Conservation (phyloP, 2,329 filamentous ascomycete species). For the Xylaria multiplex region DNA sequence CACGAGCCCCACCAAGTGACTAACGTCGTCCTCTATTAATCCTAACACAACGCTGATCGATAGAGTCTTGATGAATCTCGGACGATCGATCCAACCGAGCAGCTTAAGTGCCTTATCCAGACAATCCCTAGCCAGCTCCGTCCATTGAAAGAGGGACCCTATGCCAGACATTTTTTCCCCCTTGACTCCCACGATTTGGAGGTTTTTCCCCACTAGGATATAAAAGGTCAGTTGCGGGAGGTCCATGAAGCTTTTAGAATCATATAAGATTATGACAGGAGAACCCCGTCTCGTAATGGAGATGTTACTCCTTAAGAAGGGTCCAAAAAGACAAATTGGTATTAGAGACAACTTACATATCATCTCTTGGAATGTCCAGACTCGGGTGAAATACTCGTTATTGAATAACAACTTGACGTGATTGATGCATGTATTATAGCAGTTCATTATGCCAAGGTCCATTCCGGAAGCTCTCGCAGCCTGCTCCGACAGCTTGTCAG, state of each 20-base stretch:
- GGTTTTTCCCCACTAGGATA: slow-evolving; percentile 43
- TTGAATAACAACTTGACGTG: slow-evolving; percentile 38
- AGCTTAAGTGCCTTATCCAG: slow-evolving; percentile 33
- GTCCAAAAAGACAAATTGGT: background rate
- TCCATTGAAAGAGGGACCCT: slow-evolving; percentile 33
- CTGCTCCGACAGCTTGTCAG: slow-evolving; percentile 8
- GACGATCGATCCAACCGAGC: slow-evolving; percentile 23
- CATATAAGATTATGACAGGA: background rate
- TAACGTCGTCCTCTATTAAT: slow-evolving; percentile 41
- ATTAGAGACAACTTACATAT: slow-evolving; percentile 28
- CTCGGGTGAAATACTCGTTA: slow-evolving; percentile 44
- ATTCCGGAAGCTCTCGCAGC: slow-evolving; percentile 30
- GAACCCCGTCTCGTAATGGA: background rate
- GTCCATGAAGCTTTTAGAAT: background rate
- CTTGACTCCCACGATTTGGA: slow-evolving; percentile 39
- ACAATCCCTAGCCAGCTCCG: slow-evolving; percentile 33
- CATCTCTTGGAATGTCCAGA: slow-evolving; percentile 50
- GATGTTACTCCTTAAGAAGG: background rate
- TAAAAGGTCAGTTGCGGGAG: background rate
- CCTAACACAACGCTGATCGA: slow-evolving; percentile 39
- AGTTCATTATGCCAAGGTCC: slow-evolving; percentile 35
- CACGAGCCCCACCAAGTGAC: slow-evolving; percentile 32
- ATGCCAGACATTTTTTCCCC: slow-evolving; percentile 10
- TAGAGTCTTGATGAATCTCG: slow-evolving; percentile 17
- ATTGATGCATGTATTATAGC: slow-evolving; percentile 32